Evolutionary conservation across 768 basidiomycete species (phyloP).

Genomic region (Myochromella boudieri): DNA sequence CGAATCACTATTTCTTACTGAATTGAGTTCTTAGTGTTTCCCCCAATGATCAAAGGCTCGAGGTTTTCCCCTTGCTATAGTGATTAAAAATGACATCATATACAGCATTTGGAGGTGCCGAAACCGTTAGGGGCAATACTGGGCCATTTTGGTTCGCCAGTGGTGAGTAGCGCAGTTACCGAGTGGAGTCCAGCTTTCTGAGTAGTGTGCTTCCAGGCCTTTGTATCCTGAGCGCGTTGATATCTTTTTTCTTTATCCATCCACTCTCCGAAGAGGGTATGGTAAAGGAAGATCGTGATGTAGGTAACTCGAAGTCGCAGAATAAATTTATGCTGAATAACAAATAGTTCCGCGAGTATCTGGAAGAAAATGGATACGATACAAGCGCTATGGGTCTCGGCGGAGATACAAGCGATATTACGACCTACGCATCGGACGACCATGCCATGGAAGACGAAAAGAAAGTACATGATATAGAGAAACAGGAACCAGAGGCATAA

Average conservation of each 20-base stretch:
- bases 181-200: background rate
- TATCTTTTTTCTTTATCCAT: slow-evolving; percentile 10
- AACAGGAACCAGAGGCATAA: too few species aligned
- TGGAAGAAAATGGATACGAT: slow-evolving; percentile 18
- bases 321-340: background rate
- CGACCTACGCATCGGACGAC: background rate
- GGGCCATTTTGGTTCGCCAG: slow-evolving; percentile 87
- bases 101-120: slow-evolving; percentile 61
- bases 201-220: slow-evolving; percentile 11
- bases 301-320: background rate
- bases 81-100: slow-evolving; percentile 5
- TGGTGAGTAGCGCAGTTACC: slow-evolving; percentile 31
- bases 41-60: slow-evolving; percentile 59
- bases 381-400: slow-evolving; percentile 16
- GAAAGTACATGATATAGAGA: too few species aligned
- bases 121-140: slow-evolving; percentile 59
- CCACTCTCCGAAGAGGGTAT: slow-evolving; percentile 12
- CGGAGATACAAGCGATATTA: background rate
- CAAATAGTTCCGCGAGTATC: slow-evolving; percentile 18
- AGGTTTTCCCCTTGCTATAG: background rate
- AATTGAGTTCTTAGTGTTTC: slow-evolving; percentile 46
- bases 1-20: background rate
- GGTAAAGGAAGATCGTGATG: slow-evolving; percentile 10
- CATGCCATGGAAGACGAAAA: background rate
- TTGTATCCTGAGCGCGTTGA: slow-evolving; percentile 11